Evolutionary conservation across 805 yeast genomes (phyloP).

Genomic region (Saturnispora kantuleensis): DNA sequence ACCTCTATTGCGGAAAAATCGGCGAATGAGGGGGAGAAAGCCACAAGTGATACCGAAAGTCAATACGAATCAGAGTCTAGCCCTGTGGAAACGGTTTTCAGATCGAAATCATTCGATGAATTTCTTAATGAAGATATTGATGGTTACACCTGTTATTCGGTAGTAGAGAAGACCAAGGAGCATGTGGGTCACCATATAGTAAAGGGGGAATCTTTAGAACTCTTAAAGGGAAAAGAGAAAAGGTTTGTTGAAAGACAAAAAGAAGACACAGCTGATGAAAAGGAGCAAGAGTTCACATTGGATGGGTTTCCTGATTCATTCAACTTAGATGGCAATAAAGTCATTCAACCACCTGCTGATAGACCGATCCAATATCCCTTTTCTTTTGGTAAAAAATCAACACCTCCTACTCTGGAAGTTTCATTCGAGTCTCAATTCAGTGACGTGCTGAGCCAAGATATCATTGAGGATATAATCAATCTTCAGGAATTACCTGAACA

Average conservation of each 20-base stretch:
- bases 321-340: constrained; percentile 1
- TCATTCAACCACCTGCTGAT: neutral
- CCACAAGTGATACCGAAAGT: constrained; percentile 3
- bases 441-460: constrained; percentile 4
- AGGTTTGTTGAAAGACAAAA: neutral
- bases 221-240: neutral
- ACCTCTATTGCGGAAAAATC: no score
- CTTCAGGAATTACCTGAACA: neutral
- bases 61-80: constrained; percentile 8
- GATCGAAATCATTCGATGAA: constrained; percentile 10
- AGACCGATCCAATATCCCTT: neutral
- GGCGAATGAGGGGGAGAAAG: neutral
- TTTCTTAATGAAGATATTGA: neutral
- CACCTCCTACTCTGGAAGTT: neutral
- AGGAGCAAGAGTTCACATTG: constrained; percentile 5
- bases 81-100: constrained; percentile 10
- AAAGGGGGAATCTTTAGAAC: neutral
- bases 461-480: neutral
- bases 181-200: neutral
- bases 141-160: neutral
- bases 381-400: neutral
- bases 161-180: neutral
- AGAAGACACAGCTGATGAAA: neutral
- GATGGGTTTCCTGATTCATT: constrained; percentile 7
- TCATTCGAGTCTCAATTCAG: neutral